Evolutionary conservation across 441 rosid genomes (phyloP), one percentile per base, ranked within the genome.

Genomic region (Capsella rubella): DNA sequence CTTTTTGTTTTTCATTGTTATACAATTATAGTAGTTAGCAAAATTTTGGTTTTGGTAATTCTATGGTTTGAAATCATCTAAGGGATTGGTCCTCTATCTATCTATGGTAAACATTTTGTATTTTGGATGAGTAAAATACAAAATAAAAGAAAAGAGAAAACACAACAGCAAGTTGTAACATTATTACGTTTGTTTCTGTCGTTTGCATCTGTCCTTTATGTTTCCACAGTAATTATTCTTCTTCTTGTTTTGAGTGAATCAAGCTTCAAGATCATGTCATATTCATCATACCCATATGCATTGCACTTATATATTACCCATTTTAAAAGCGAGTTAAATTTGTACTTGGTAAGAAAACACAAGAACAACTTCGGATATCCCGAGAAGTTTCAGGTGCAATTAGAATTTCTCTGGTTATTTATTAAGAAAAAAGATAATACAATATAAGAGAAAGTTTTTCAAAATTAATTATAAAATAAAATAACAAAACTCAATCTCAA

Each of bases 191-290:
- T 57, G 49, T 25, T 58, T 59, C 49, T 58, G 74, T 58, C 74
- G 37, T 69, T 57, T 58, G n/a, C 57, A 47, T 69, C 28, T 69
- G 74, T 69, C 66, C 56, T 69, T 58, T 10, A 58, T 69, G 57
- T 57, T 32, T 69, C 25, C 37, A 14, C 49, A 25, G 57, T 46
- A 69, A 58, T 46, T 69, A 58, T 69, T 39, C 64, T 53, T 50
- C 47, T 69, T 35, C 39, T 46, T 58, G 47, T 69, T 57, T 46
- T 3, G 46, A 57, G 57, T 32, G 43, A 27, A 54, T 52, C 71
- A 39, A 27, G 49, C 35, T 25, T 14, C 28, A 56, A 32, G 34
- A 35, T 65, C 59, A 37, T 37, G 40, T 9, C 40, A 8, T 37
- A 37, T 37, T 37, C 25, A 21, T 21, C 25, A 21, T 21, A 21